Base-by-base conservation (phyloP, 495 filamentous ascomycete species). In the Aspergillus egyptiacus region DNA sequence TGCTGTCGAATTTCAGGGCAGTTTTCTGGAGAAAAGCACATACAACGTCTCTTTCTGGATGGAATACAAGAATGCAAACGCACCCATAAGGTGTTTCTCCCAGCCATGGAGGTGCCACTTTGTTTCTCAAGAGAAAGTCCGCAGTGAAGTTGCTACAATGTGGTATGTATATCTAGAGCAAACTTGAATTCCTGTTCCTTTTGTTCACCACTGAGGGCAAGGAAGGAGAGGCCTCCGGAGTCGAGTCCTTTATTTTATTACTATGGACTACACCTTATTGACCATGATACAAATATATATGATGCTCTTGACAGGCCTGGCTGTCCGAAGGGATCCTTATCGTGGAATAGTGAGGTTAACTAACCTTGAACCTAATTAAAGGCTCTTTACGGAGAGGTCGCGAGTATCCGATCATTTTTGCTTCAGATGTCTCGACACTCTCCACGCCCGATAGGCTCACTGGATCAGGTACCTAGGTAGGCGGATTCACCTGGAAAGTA, bases 211-310 rank as follows among this genome's bases (percentile, higher is more conserved):
- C 46, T 70, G 51, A 57, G 69, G 70, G 10, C 50, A 32, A 51
- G 30, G 15, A 50, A 60, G 2, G 52, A 66, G 19, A 60, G 58
- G 22, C 63, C 60, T 6, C 35, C 54, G 14, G 52, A 67, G 1
- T 27, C 75, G 33, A 63, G 69, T 6, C 70, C 73, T n/a, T n/a
- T n/a, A n/a, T 2, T 77, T 73, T 54, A 70, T 77, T 31, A 70
- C 77, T 36, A 72, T 75, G 64, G 68, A 69, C 6, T 73, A 72
- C n/a, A n/a, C n/a, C n/a, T n/a, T 50, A 58, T 75, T 35, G 54
- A 69, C 5, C 62, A 74, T 46, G 34, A 58, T 6, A 43, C 51
- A 8, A 61, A 35, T 7, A 57, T 73, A 51, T 62, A 59, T 27
- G 36, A 61, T 10, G 58, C 56, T 18, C 59, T 73, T 3, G 50